These are phyloP conservation scores for Penicillium herquei DNA, from an alignment of 495 filamentous ascomycete genomes.

Conservation along the genomic window DNA sequence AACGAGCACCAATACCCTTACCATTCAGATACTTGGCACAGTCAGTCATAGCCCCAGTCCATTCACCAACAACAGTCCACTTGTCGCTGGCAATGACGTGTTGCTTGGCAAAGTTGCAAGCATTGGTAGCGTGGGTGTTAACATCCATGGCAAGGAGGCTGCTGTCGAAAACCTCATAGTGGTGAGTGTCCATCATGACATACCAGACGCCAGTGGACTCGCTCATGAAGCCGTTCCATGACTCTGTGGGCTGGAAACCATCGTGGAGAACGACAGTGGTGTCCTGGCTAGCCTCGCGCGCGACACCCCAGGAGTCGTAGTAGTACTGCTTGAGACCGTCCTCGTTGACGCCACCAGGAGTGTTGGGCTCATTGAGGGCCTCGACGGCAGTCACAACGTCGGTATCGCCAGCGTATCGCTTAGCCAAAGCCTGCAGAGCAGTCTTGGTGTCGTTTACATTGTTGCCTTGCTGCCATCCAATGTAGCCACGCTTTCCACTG, in stretches of 20 bases:
- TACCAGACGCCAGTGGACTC: constrained; percentile 49
- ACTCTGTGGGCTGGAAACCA: constrained; percentile 59
- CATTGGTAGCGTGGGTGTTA: constrained; percentile 48
- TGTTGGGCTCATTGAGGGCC: constrained; percentile 67
- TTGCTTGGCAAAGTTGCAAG: constrained; percentile 46
- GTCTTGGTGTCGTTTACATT: constrained; percentile 55
- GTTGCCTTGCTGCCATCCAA: constrained; percentile 61
- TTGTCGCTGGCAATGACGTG: constrained; percentile 60
- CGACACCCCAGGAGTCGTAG: constrained; percentile 56
- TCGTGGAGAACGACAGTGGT: constrained; percentile 65
- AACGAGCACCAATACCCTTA: constrained; percentile 64
- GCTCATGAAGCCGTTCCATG: constrained; percentile 73
- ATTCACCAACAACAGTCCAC: constrained; percentile 71
- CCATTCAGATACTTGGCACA: constrained; percentile 74
- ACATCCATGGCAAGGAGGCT: constrained; percentile 51
- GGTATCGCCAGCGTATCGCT: constrained; percentile 57
- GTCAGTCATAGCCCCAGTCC: constrained; percentile 68
- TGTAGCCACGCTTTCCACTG: constrained; percentile 60
- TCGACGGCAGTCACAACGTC: constrained; percentile 71
- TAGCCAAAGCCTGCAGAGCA: constrained; percentile 56
- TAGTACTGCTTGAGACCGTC: constrained; percentile 60
- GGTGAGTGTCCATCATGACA: constrained; percentile 67
- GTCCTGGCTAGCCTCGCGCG: constrained; percentile 49
- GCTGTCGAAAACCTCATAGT: constrained; percentile 67
- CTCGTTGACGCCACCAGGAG: constrained; percentile 54